These are phyloP conservation scores for Cyamopsis tetragonoloba DNA, from an alignment of 306 rosid species.

Conservation along the genomic window DNA sequence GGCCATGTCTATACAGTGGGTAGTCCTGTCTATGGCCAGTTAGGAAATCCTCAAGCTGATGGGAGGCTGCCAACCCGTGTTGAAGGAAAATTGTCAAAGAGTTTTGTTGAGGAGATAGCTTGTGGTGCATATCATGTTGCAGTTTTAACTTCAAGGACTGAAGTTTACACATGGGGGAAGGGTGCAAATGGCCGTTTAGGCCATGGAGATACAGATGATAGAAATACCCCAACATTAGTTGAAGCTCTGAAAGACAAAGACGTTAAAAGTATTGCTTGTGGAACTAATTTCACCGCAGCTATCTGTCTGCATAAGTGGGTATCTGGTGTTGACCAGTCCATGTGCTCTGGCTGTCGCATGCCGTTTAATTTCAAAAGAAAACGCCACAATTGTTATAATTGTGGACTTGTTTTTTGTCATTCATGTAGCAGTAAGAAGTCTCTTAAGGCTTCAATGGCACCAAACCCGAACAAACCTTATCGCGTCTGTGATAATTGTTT, in stretches of 20 bases:
- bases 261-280: slow-evolving; percentile 94
- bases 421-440: slow-evolving; percentile 97
- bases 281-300: slow-evolving; percentile 89
- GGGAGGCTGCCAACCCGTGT: slow-evolving; percentile 78
- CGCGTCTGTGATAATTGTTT: slow-evolving; percentile 97
- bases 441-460: slow-evolving; percentile 98
- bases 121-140: slow-evolving; percentile 98
- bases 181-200: slow-evolving; percentile 99
- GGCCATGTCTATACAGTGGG: slow-evolving; percentile 97
- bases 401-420: slow-evolving; percentile 98
- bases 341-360: slow-evolving; percentile 97
- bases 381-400: slow-evolving; percentile 94
- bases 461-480: slow-evolving; percentile 95
- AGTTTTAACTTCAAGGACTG: slow-evolving; percentile 93
- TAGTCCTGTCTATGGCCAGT: slow-evolving; percentile 95
- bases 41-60: slow-evolving; percentile 88
- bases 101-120: slow-evolving; percentile 93
- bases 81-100: slow-evolving; percentile 82
- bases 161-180: slow-evolving; percentile 98
- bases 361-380: slow-evolving; percentile 96
- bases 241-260: slow-evolving; percentile 95
- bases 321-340: slow-evolving; percentile 97
- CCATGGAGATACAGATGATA: slow-evolving; percentile 88
- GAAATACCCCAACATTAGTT: slow-evolving; percentile 69
- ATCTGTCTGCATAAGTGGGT: slow-evolving; percentile 99